phyloP scores from a whole-genome alignment of 164 flowering plant species.

The Piper betle region DNA sequence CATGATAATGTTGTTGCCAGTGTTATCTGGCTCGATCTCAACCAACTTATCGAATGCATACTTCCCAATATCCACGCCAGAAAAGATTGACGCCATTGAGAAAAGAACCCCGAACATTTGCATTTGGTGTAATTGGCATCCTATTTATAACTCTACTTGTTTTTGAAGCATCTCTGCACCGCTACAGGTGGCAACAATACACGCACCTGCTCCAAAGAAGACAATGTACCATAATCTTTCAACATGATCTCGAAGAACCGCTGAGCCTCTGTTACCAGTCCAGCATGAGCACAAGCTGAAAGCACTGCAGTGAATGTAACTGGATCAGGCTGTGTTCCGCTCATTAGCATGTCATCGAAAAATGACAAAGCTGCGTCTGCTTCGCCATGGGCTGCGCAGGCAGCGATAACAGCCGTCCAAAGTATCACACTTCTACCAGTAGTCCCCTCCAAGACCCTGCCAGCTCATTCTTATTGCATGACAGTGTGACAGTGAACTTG shows the following conservation, averaged over 20 bases:
- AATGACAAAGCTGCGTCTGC: slow-evolving; percentile 31
- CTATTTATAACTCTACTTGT: slow-evolving; percentile 45
- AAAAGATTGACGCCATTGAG: slow-evolving; percentile 53
- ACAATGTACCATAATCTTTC: slow-evolving; percentile 32
- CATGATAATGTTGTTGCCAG: slow-evolving; percentile 58
- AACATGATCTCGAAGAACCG: slow-evolving; percentile 40
- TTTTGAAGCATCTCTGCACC: slow-evolving; percentile 62
- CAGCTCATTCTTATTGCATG: slow-evolving; percentile 61
- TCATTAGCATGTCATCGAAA: slow-evolving; percentile 41
- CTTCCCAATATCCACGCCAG: slow-evolving; percentile 55
- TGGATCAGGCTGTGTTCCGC: slow-evolving; percentile 46
- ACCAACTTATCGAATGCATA: slow-evolving; percentile 40
- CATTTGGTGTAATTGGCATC: slow-evolving; percentile 63
- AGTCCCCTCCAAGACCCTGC: slow-evolving; percentile 29
- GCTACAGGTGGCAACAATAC: slow-evolving; percentile 65
- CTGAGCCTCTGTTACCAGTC: slow-evolving; percentile 48
- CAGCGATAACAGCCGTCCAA: slow-evolving; percentile 83
- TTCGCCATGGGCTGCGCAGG: slow-evolving; percentile 67
- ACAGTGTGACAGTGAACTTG: slow-evolving; percentile 62
- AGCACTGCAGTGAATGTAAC: slow-evolving; percentile 69
- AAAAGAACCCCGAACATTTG: slow-evolving; percentile 75
- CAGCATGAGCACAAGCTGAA: slow-evolving; percentile 73
- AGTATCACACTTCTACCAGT: slow-evolving; percentile 40
- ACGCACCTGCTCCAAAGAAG: slow-evolving; percentile 69
- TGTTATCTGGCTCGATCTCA: slow-evolving; percentile 66